phyloP scores from a whole-genome alignment of 768 basidiomycete genomes.

The Phaeolepiota aurea region DNA sequence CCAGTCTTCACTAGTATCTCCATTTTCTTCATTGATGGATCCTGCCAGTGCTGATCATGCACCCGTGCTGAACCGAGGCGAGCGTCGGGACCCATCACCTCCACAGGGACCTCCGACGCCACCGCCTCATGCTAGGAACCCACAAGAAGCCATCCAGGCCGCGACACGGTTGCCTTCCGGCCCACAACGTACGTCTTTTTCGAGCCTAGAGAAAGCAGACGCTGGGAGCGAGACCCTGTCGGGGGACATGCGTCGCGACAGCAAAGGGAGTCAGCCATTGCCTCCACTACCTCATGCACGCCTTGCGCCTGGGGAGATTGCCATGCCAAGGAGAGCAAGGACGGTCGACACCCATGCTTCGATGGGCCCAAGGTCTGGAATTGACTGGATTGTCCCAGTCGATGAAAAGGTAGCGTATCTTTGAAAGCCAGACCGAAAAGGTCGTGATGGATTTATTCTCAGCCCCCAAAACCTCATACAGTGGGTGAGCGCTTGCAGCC shows the following conservation, averaged over 20 bases:
- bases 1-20: too few species aligned
- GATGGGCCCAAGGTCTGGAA: slow-evolving; percentile 17
- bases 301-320: slow-evolving; percentile 1
- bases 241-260: slow-evolving; percentile 2
- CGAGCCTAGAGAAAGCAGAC: not conserved
- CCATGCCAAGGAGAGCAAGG: slow-evolving; percentile 5
- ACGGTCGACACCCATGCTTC: slow-evolving; percentile 10
- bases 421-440: too few species aligned
- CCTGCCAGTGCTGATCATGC: not conserved
- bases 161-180: not conserved
- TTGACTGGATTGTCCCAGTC: slow-evolving; percentile 32
- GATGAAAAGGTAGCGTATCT: slow-evolving; percentile 16
- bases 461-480: slow-evolving; percentile 19
- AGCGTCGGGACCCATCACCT: not conserved
- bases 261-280: not conserved
- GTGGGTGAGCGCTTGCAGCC: slow-evolving; percentile 46
- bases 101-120: not conserved
- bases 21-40: too few species aligned
- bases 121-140: not conserved
- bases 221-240: slow-evolving; percentile 5
- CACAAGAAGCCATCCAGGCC: not conserved
- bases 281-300: slow-evolving; percentile 1
- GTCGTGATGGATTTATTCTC: too few species aligned
- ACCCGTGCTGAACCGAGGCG: not conserved
- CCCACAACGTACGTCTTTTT: not conserved